Percentiles rank a stretch among this genome's conserved stretches.
Evolutionary conservation across 768 basidiomycete species (phyloP).

Genomic region (Antrodiella citrinella): DNA sequence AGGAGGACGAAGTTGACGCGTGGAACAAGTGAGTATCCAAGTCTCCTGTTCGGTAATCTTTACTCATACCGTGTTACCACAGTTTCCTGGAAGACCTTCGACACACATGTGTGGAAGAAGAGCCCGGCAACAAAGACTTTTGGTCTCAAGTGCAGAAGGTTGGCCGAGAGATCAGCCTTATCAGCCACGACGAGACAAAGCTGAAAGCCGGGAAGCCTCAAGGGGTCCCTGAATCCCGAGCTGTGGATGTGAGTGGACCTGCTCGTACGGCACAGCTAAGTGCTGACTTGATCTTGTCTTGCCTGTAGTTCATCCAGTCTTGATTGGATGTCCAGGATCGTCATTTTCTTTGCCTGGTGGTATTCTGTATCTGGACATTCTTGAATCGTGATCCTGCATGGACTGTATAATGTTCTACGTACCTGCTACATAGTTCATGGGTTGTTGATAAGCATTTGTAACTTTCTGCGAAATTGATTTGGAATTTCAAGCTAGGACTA

Average conservation of each 20-base stretch:
- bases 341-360: too few species aligned
- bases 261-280: not conserved
- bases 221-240: not conserved
- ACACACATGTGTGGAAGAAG: slow-evolving; percentile 37
- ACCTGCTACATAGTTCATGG: too few species aligned
- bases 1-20: slow-evolving; percentile 79
- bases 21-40: slow-evolving; percentile 62
- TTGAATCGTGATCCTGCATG: not conserved
- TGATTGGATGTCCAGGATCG: too few species aligned
- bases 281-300: too few species aligned
- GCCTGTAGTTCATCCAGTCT: not conserved
- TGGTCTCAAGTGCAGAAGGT: slow-evolving; percentile 44
- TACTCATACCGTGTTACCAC: not conserved
- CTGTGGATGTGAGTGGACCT: not conserved
- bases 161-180: slow-evolving; percentile 52
- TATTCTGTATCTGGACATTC: not conserved
- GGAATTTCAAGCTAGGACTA: too few species aligned
- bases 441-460: too few species aligned
- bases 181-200: slow-evolving; percentile 26
- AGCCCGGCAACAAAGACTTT: slow-evolving; percentile 58
- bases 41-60: not conserved
- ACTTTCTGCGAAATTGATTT: too few species aligned
- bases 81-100: slow-evolving; percentile 62
- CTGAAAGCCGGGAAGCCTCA: not conserved
- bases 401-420: too few species aligned